Conservation (phyloP, 2,329 filamentous ascomycete genomes). For the Cercospora nicotianae region DNA sequence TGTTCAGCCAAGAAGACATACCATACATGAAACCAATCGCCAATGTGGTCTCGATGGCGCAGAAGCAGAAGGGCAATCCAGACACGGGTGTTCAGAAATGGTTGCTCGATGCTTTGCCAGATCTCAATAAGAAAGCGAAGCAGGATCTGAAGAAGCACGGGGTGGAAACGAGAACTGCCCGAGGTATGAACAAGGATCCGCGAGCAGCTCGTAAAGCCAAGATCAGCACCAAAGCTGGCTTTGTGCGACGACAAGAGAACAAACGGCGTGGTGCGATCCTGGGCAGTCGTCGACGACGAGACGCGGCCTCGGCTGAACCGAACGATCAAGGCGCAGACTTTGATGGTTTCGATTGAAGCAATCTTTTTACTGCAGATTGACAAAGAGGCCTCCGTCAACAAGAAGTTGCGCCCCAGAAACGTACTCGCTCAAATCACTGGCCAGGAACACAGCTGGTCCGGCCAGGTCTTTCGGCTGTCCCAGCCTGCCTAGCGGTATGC, state of each 20-base stretch:
- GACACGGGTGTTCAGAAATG: conserved; percentile 71
- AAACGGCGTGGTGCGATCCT: conserved; percentile 53
- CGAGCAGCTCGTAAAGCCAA: conserved; percentile 55
- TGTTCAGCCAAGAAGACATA: conserved; percentile 94
- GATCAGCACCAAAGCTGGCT: conserved; percentile 83
- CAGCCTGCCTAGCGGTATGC: conserved; percentile 76
- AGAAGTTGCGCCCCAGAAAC: conserved; percentile 80
- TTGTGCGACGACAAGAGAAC: conserved; percentile 67
- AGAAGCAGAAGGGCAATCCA: conserved; percentile 59
- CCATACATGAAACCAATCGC: conserved; percentile 86
- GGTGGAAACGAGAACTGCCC: conserved; percentile 65
- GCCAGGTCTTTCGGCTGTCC: conserved; percentile 72
- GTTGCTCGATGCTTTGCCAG: conserved; percentile 83
- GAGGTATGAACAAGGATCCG: conserved; percentile 41
- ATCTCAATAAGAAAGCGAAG: conserved; percentile 78
- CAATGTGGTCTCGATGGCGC: conserved; percentile 83
- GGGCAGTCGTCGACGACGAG: conserved; percentile 38
- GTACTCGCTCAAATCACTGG: conserved; percentile 75
- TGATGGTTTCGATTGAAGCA: conserved; percentile 43
- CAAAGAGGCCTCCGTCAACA: conserved; percentile 86
- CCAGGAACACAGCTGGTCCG: conserved; percentile 82
- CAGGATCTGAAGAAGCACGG: conserved; percentile 79
- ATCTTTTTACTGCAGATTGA: conserved; percentile 71
- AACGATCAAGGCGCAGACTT: conserved; percentile 40
- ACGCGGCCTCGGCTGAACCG: conserved; percentile 25